These are phyloP conservation scores for Cubamyces sp. DNA, from an alignment of 768 basidiomycete genomes.

Conservation along the genomic window DNA sequence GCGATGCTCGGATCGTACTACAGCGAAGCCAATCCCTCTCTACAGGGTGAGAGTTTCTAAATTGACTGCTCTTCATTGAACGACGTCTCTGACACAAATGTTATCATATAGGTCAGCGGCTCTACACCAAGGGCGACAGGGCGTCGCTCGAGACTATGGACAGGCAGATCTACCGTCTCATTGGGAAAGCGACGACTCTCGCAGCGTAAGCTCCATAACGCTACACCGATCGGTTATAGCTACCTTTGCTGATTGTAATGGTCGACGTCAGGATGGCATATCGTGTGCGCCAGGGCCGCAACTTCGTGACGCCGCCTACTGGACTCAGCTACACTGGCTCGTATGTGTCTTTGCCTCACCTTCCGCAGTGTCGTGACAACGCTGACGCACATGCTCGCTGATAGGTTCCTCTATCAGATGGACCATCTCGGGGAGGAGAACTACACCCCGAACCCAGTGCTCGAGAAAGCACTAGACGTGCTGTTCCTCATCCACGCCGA, in stretches of 20 bases:
- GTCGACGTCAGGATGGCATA: constrained; percentile 80
- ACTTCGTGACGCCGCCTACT: constrained; percentile 83
- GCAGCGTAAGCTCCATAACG: constrained; percentile 64
- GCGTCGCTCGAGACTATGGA: constrained; percentile 81
- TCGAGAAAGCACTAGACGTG: constrained; percentile 86
- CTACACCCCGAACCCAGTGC: constrained; percentile 81
- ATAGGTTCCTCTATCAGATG: constrained; percentile 90
- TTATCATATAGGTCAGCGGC: constrained; percentile 61
- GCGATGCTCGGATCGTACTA: constrained; percentile 90
- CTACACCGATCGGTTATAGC: background rate
- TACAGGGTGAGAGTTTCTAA: constrained; percentile 58
- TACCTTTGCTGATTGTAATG: background rate
- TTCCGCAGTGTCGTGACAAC: too few species aligned
- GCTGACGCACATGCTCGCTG: background rate
- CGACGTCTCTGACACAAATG: background rate
- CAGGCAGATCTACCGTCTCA: constrained; percentile 87
- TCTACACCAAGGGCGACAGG: constrained; percentile 70
- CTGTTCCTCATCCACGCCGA: constrained; percentile 89
- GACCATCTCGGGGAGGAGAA: constrained; percentile 76
- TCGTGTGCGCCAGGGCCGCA: constrained; percentile 86
- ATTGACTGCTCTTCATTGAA: background rate
- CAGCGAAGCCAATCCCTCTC: constrained; percentile 84
- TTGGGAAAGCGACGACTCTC: constrained; percentile 87
- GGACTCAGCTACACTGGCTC: constrained; percentile 85
- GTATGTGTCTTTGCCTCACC: constrained; percentile 34